These are phyloP conservation scores for Corynascus novoguineensis DNA, from an alignment of 495 filamentous ascomycete genomes.

Conservation along the genomic window DNA sequence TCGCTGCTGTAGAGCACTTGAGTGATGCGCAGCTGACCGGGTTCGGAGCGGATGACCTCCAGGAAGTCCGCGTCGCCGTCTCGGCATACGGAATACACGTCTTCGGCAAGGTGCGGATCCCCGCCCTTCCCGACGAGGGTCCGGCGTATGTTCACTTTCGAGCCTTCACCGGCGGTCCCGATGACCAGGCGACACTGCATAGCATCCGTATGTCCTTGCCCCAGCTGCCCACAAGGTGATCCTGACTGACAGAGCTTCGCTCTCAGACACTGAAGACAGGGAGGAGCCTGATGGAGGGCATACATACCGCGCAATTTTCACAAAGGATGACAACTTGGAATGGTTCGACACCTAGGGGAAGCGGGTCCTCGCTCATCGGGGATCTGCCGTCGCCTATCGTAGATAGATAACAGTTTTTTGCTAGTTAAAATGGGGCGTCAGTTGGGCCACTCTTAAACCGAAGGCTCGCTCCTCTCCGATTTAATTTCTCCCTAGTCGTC, in stretches of 20 bases:
- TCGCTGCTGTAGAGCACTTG: constrained; percentile 43
- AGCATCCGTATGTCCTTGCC: constrained; percentile 31
- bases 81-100: constrained; percentile 53
- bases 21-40: constrained; percentile 42
- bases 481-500: constrained; percentile 8
- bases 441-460: too few species aligned
- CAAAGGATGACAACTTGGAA: constrained; percentile 47
- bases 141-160: constrained; percentile 47
- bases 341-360: constrained; percentile 50
- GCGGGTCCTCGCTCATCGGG: neutral
- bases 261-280: constrained; percentile 19
- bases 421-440: too few species aligned
- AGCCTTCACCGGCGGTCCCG: constrained; percentile 45
- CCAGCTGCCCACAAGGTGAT: constrained; percentile 25
- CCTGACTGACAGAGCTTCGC: neutral
- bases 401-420: too few species aligned
- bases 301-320: constrained; percentile 48
- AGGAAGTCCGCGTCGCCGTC: constrained; percentile 45
- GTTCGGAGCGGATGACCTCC: constrained; percentile 45
- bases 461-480: too few species aligned
- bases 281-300: constrained; percentile 42
- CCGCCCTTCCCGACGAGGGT: constrained; percentile 36
- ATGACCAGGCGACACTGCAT: constrained; percentile 45
- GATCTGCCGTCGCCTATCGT: too few species aligned
- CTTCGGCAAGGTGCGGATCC: constrained; percentile 52